phyloP scores from a whole-genome alignment of 164 flowering plant species.

The Aristolochia contorta region DNA sequence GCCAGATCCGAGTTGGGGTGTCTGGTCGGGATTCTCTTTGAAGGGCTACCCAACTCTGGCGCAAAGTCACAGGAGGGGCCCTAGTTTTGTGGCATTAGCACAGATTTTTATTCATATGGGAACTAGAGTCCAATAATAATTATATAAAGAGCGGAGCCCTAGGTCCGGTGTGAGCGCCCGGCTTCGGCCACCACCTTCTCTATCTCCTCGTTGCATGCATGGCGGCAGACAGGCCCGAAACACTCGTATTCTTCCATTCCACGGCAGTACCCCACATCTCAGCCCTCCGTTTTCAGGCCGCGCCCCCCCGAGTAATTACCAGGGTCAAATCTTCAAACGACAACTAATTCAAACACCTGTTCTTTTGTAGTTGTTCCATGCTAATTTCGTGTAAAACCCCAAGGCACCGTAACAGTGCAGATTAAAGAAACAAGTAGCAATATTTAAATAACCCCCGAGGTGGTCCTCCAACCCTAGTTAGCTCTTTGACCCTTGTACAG shows the following conservation, averaged over 20 bases:
- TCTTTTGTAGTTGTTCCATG: slow-evolving; percentile 17
- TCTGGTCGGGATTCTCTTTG: slow-evolving; percentile 3
- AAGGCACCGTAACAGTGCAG: background rate
- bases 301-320: slow-evolving; percentile 8
- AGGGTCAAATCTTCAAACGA: slow-evolving; percentile 18
- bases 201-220: slow-evolving; percentile 52
- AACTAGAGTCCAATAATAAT: slow-evolving; percentile 15
- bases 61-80: background rate
- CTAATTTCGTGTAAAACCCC: slow-evolving; percentile 7
- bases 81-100: background rate
- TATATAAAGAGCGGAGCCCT: slow-evolving; percentile 14
- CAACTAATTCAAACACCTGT: slow-evolving; percentile 17
- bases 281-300: slow-evolving; percentile 12
- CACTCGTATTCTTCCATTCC: slow-evolving; percentile 36
- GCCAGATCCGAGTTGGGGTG: slow-evolving; percentile 12
- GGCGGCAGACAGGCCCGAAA: slow-evolving; percentile 52
- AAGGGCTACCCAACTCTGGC: background rate
- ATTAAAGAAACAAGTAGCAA: background rate
- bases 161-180: slow-evolving; percentile 22
- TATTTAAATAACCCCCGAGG: slow-evolving; percentile 1
- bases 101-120: slow-evolving; percentile 15
- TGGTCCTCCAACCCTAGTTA: slow-evolving; percentile 31
- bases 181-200: slow-evolving; percentile 20
- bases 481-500: background rate
- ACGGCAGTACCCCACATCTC: slow-evolving; percentile 26